Evolutionary conservation across 305 asterid genomes (phyloP), one percentile per base, ranked within the genome.

Genomic region (Rubia tinctorum): DNA sequence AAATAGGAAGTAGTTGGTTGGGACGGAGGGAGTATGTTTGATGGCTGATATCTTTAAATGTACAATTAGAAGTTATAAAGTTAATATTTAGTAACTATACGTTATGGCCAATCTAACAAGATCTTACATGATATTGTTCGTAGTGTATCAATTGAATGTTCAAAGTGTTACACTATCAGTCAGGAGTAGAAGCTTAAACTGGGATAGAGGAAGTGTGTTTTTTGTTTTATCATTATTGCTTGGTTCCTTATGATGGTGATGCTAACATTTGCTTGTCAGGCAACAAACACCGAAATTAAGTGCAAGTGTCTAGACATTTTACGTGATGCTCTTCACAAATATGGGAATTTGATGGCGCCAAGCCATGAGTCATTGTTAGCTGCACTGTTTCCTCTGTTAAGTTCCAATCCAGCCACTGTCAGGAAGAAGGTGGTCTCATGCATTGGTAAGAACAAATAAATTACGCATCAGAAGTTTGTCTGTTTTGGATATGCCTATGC

Each of bases 301-400:
- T 95, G 99, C 67, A 97, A 95, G 84, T 89, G 96, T 85, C 97
- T 95, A 65, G 99, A 95, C 79, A 95, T 95, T 75, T 82, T 91
- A 66, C 88, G 97, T 86, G 97, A 93, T 76, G 93, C 91, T 83
- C 98, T 93, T 82, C 99, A 93, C 86, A 95, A 93, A 78, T 93
- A 89, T 53, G 99, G 98, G 76, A 95, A 85, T 84, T 84, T 93
- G 81, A 87, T 93, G 94, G 85, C 86, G 71, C 77, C 97, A 23
- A 95, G 91, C 81, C 99, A 95, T 69, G 99, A 91, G 81, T 79
- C 79, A 23, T 82, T 95, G 72, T 77, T 93, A 82, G 72, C 77
- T 75, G 95, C 98, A 66, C 77, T 95, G 79, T 78, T 95, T 67
- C 99, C 99, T 75, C 91, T 87, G 80, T 75, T 95, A 84, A 90